These are phyloP conservation scores for Panicum hallii DNA, from an alignment of 202 grass and related monocot species.

Conservation along the genomic window DNA sequence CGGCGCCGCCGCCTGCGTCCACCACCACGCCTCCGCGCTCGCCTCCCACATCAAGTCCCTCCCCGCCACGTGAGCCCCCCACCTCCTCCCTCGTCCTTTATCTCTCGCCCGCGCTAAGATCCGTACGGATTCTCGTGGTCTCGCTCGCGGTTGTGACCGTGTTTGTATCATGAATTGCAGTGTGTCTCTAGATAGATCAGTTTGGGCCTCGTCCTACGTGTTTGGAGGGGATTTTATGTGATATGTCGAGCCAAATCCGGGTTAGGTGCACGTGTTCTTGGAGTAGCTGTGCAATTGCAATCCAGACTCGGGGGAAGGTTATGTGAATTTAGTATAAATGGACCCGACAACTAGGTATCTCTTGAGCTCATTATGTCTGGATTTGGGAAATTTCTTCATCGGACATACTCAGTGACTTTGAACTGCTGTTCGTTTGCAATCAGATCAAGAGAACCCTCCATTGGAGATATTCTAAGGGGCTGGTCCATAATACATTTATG, in stretches of 20 bases:
- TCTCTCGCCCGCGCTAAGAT: neutral
- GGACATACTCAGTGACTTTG: neutral
- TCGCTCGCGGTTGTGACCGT: neutral
- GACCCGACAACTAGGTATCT: neutral
- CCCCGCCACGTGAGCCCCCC: constrained; percentile 41
- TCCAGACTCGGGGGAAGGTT: neutral
- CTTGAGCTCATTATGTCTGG: neutral
- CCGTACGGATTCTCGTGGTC: neutral
- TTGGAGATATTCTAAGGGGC: neutral
- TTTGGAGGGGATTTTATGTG: neutral
- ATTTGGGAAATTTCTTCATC: neutral
- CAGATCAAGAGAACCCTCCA: neutral
- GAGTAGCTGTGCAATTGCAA: neutral
- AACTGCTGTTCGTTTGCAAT: neutral
- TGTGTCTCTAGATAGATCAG: neutral
- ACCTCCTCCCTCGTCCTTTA: neutral
- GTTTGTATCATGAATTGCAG: neutral
- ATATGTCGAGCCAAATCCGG: neutral
- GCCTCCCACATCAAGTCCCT: constrained; percentile 52
- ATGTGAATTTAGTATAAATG: neutral
- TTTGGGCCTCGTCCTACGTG: neutral
- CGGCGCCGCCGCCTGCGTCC: constrained; percentile 73
- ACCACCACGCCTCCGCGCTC: constrained; percentile 64
- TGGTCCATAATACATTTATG: neutral
- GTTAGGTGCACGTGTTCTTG: neutral